Evolutionary conservation across 2,329 filamentous ascomycete species (phyloP), one percentile per base, ranked within the genome.

Genomic region (Monilinia vaccinii-corymbosi): DNA sequence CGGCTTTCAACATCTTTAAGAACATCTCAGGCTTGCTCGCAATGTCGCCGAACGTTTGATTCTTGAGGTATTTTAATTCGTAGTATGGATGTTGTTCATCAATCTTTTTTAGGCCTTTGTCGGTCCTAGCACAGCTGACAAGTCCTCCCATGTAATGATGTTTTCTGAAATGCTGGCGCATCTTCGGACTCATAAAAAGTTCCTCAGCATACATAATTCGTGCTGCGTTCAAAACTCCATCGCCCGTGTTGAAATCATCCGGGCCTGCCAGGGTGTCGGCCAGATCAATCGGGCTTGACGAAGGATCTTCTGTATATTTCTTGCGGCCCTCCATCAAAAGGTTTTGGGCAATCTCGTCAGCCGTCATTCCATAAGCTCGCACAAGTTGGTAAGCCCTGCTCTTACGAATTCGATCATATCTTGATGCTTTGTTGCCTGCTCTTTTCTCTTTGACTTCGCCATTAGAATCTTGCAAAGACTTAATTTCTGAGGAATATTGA

Each of bases 41-140:
- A 61, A 97, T 82, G 66, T 94, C 88, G 46, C 79, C 78, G 63
- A 97, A 88, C 9, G 89, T 89, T 73, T 97, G 92, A 68, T 94
- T 91, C 65, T 91, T 85, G 23, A 99, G 80, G 68, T 99, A 99
- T 74, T 99, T 96, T 77, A 99, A 90, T 73, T 97, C 94, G 72
- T 97, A 97, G 74, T 95, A 97, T 0, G 91, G 91, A 70, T 97
- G 92, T 28, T 94, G 86, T 63, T 97, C 93, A 68, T 96, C 92
- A 67, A 99, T 97, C 70, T 90, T 89, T 60, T 89, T 88, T 57
- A 97, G 77, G 32, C 94, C 94, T 75, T 97, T 99, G 62, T 97
- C 92, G 0, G 94, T 99, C 59, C 94, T 86, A 63, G 84, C 84
- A 72, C 92, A 96, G 75, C 93, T 91, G 62, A 99, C 85, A 60